Conservation (phyloP, 140 eudicot genomes). For the Stevia rebaudiana region DNA sequence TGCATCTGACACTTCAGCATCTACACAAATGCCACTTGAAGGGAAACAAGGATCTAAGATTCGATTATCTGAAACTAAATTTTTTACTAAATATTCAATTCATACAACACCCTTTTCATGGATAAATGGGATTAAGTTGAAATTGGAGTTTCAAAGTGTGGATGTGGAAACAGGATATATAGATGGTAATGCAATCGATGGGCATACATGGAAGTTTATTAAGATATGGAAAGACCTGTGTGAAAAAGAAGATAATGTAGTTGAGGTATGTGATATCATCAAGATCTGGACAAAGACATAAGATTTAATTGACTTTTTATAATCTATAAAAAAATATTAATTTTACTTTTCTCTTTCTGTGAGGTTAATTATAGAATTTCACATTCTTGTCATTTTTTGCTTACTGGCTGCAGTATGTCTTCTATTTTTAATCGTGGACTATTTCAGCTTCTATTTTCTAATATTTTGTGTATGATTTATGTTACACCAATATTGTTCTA, state of each 20-base stretch:
- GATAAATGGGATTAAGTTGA: conserved; percentile 18
- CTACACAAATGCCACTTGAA: neutral
- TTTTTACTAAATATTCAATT: conserved; percentile 15
- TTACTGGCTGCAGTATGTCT: neutral
- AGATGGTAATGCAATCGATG: conserved; percentile 26
- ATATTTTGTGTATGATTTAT: neutral
- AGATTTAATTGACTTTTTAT: neutral
- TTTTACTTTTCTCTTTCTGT: neutral
- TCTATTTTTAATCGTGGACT: neutral
- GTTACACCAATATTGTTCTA: neutral
- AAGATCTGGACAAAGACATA: neutral
- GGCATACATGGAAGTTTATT: conserved; percentile 42
- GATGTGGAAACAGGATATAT: conserved; percentile 21
- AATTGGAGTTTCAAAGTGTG: conserved; percentile 10
- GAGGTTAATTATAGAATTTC: neutral
- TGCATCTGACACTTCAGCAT: conserved; percentile 44
- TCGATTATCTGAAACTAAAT: neutral
- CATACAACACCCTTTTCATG: conserved; percentile 22
- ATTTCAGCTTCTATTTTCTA: neutral
- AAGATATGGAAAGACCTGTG: conserved; percentile 60
- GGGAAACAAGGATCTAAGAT: conserved; percentile 26
- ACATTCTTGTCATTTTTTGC: neutral
- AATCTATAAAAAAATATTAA: too few relatives aligned
- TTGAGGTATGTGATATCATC: conserved; percentile 49
- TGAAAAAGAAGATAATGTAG: conserved; percentile 27